Percentiles rank a stretch among this genome's conserved stretches.
phyloP scores from a whole-genome alignment of 176 grass and related monocot species.

The Thinopyrum elongatum region DNA sequence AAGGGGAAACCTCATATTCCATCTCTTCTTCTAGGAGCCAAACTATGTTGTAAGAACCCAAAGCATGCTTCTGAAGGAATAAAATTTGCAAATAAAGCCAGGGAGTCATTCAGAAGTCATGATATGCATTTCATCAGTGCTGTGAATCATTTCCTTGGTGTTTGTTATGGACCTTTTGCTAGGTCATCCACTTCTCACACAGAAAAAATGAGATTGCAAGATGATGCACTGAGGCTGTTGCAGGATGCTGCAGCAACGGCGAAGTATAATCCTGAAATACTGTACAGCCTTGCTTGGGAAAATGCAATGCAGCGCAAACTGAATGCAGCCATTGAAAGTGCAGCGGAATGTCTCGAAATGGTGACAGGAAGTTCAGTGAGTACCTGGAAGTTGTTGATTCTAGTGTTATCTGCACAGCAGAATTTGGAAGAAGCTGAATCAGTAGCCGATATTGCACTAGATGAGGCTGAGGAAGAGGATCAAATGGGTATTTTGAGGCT shows the following conservation, averaged over 20 bases:
- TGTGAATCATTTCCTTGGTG: conserved; percentile 79
- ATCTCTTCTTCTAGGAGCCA: conserved; percentile 93
- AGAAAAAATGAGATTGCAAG: conserved; percentile 68
- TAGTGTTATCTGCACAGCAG: conserved; percentile 77
- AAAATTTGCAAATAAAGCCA: conserved; percentile 69
- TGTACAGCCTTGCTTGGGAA: conserved; percentile 85
- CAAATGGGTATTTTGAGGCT: conserved; percentile 72
- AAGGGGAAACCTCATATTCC: conserved; percentile 79
- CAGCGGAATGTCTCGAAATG: conserved; percentile 70
- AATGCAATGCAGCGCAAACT: conserved; percentile 86
- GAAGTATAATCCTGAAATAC: conserved; percentile 71
- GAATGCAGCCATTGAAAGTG: conserved; percentile 75
- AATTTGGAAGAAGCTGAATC: conserved; percentile 78
- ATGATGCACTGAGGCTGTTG: conserved; percentile 58
- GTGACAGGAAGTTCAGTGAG: conserved; percentile 70
- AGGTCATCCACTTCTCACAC: conserved; percentile 63
- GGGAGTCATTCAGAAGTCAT: conserved; percentile 52
- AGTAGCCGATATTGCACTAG: conserved; percentile 78
- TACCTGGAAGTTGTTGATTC: conserved; percentile 84
- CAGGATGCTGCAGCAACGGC: conserved; percentile 50
- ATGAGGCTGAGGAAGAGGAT: conserved; percentile 68
- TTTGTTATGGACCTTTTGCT: conserved; percentile 75
- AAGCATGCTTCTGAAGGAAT: conserved; percentile 74
- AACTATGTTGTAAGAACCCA: conserved; percentile 79
- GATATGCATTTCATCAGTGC: conserved; percentile 66